Evolutionary conservation across 257 asterid species (phyloP).

Genomic region (Parsonsia alboflavescens): DNA sequence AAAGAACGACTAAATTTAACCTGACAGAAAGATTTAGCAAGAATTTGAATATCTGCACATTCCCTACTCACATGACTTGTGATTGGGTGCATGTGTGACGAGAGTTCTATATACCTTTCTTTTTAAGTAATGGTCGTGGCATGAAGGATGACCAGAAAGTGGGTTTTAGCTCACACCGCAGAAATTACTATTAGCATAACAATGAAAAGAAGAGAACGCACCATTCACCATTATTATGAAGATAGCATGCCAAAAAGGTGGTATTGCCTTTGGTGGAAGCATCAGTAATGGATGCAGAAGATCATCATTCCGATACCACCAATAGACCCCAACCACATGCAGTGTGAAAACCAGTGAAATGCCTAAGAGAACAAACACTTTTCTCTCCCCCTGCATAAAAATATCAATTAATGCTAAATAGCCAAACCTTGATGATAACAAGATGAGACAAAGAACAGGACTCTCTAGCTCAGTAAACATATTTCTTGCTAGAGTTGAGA

Average conservation of each 20-base stretch:
- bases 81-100: not conserved
- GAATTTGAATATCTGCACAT: not conserved
- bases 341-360: constrained; percentile 42
- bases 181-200: not conserved
- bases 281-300: constrained; percentile 62
- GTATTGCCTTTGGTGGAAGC: constrained; percentile 82
- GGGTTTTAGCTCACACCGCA: not conserved
- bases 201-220: constrained; percentile 27
- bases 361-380: constrained; percentile 42
- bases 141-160: not conserved
- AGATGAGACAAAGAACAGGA: not conserved
- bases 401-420: constrained; percentile 18
- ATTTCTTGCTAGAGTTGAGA: constrained; percentile 3
- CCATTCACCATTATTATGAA: constrained; percentile 89
- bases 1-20: not conserved
- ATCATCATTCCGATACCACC: constrained; percentile 79
- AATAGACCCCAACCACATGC: constrained; percentile 64
- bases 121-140: not conserved
- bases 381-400: constrained; percentile 71
- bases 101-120: not conserved
- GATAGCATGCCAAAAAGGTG: constrained; percentile 89
- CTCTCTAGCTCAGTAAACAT: constrained; percentile 14
- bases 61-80: not conserved
- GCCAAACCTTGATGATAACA: not conserved
- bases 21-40: not conserved